phyloP scores from a whole-genome alignment of 1,139 yeast genomes.

The Suhomyces atakaporum region DNA sequence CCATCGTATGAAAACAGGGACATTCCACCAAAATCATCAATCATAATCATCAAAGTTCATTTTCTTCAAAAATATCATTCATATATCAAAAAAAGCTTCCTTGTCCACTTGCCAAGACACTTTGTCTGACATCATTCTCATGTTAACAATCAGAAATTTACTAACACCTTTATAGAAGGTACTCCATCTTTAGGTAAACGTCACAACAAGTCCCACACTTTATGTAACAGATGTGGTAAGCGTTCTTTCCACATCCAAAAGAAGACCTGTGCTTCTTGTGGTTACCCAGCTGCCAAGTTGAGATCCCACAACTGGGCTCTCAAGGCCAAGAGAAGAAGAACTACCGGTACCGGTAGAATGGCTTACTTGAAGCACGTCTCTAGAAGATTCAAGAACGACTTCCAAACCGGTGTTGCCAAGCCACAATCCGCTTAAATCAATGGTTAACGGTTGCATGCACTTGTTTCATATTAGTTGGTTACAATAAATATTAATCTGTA shows the following conservation, averaged over 20 bases:
- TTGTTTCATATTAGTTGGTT: conserved; percentile 16
- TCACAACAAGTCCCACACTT: conserved; percentile 99
- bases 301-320: conserved; percentile 99
- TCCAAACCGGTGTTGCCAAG: conserved; percentile 86
- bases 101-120: too few species aligned
- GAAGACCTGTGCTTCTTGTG: conserved; percentile 98
- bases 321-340: conserved; percentile 99
- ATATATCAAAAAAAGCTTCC: too few species aligned
- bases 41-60: too few species aligned
- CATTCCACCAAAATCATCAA: too few species aligned
- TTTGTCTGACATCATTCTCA: too few species aligned
- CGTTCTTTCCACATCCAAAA: conserved; percentile 99
- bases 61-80: too few species aligned
- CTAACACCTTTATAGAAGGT: conserved; percentile 71
- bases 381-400: conserved; percentile 98
- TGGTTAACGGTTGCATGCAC: conserved; percentile 14
- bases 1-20: too few species aligned
- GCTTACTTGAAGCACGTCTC: conserved; percentile 94
- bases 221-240: conserved; percentile 99
- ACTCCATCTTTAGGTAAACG: conserved; percentile 99
- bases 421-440: conserved; percentile 46
- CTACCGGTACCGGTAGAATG: conserved; percentile 99
- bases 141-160: conserved; percentile 5
- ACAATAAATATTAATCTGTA: conserved; percentile 14
- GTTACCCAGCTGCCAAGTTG: conserved; percentile 99